Base-by-base conservation (phyloP, 805 yeast species). In the Dipodascopsis tothii region DNA sequence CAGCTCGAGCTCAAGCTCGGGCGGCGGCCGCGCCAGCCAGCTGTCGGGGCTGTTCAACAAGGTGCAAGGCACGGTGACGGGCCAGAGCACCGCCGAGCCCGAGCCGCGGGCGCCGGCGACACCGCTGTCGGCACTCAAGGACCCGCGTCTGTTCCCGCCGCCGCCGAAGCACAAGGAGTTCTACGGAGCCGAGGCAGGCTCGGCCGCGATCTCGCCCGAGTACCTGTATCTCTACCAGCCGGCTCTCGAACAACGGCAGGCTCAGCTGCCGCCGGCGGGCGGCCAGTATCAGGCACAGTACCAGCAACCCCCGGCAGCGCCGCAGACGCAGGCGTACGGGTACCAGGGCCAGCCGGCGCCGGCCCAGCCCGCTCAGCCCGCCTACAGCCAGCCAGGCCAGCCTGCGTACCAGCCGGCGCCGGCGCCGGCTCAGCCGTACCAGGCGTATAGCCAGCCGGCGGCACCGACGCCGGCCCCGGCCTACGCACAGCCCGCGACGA, bases 101-200 rank as follows among this genome's bases (percentile, higher is more conserved):
- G 30, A 25, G 30, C 11, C 16, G 9, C 37, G 62, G 21, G 60
- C 25, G 33, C 34, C 52, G 9, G 16, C 48, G 23, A 33, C 32
- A 17, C 53, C 68, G 16, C 33, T 63, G 49, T 35, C 57, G n/a
- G 48, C 65, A 3, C 43, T 63, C 37, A 58, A 48, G 27, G 65
- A 66, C 40, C 63, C 71, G 18, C 51, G 46, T 9, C 40, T 67
- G 6, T 62, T 69, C 41, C 74, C 75, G 2, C 62, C 70, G 7
- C 76, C 76, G 1, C 80, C 80, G 0, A 61, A 56, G 40, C 63
- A 75, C 30, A 60, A 59, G 21, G 70, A 63, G 14, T 57, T 60
- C 17, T 59, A 64, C 7, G 55, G 56, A 14, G 64, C 44, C 3
- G 60, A 55, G 5, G 57, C 46, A 9, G 45, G 43, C 9, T 45